Evolutionary conservation across 2,329 filamentous ascomycete species (phyloP).

Genomic region (Venturia pyrina): DNA sequence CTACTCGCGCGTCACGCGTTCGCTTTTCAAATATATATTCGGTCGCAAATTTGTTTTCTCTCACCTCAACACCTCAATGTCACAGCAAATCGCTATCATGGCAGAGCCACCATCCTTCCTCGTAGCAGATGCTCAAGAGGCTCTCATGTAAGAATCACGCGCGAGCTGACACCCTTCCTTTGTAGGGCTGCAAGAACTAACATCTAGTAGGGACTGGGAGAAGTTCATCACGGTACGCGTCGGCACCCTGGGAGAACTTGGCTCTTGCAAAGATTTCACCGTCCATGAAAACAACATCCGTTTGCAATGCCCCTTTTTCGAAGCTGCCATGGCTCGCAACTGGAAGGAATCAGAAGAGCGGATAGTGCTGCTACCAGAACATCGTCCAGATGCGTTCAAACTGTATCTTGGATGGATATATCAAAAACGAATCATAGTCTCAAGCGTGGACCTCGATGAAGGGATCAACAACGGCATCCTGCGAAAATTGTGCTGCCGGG

Average conservation of each 20-base stretch:
- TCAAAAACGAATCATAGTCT: background rate
- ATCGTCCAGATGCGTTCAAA: background rate
- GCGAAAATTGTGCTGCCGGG: background rate
- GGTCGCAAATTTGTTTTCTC: background rate
- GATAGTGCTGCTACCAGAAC: background rate
- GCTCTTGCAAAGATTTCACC: background rate
- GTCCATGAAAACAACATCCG: background rate
- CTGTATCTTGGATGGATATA: background rate
- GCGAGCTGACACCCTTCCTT: too few species aligned
- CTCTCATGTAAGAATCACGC: background rate
- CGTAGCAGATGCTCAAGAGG: background rate
- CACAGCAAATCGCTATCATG: background rate
- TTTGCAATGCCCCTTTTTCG: background rate
- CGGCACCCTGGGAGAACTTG: background rate
- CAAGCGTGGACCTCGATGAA: background rate
- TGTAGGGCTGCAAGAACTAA: background rate
- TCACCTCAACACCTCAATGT: too few species aligned
- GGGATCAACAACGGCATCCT: background rate
- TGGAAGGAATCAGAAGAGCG: background rate
- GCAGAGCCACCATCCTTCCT: background rate
- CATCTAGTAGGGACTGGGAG: background rate
- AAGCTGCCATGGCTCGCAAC: background rate
- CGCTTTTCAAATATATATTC: background rate
- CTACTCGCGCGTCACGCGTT: background rate
- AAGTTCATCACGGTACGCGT: background rate